Base-by-base conservation (phyloP, 768 basidiomycete species). In the Cyathus striatus region DNA sequence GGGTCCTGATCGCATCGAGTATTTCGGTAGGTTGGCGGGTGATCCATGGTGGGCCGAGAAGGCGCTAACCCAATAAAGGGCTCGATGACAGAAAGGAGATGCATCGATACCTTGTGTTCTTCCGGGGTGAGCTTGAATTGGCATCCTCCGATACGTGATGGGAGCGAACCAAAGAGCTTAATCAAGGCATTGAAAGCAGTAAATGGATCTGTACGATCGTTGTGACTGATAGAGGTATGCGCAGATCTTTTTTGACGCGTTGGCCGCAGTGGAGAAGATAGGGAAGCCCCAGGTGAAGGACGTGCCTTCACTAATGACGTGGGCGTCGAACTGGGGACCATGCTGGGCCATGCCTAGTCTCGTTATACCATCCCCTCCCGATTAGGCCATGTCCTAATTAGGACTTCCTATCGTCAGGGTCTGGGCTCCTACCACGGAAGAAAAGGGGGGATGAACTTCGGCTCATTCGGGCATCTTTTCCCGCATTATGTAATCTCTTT, bases 21-120 rank as follows among this genome's bases (percentile, higher is more conserved):
- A 84, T 76, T 58, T 86, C 82, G 1, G 79, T 83, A 6, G 82
- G 81, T 52, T 81, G 80, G 21, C 75, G 70, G 4, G 72, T 72
- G 43, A 77, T 6, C 6, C 6, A 13, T 6, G 33, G 12, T 13
- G n/a, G 6, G 12, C 6, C 17, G 32, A n/a, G 33, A 69, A 2
- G 70, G 69, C n/a, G 68, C 59, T 42, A 71, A 62, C 23, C 72
- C 70, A 38, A 83, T 68, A 56, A 80, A 84, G 9, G 82, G 82
- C 50, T 84, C 81, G 47, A 84, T 60, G 46, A 83, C 73, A 22
- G 64, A 62, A 36, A 84, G 66, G 3, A 86, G 70, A 51, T 82
- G 76, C 3, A 83, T 47, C 2, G 79, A 75, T n/a, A 84, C 65
- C 42, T 67, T 71, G 55, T 83, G 77, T 52, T 86, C 81, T 18